A percentile compares a stretch with the other conserved stretches of the same genome.
These are phyloP conservation scores for Phaeoacremonium minimum DNA, from an alignment of 2,329 filamentous ascomycete species.

Conservation along the genomic window DNA sequence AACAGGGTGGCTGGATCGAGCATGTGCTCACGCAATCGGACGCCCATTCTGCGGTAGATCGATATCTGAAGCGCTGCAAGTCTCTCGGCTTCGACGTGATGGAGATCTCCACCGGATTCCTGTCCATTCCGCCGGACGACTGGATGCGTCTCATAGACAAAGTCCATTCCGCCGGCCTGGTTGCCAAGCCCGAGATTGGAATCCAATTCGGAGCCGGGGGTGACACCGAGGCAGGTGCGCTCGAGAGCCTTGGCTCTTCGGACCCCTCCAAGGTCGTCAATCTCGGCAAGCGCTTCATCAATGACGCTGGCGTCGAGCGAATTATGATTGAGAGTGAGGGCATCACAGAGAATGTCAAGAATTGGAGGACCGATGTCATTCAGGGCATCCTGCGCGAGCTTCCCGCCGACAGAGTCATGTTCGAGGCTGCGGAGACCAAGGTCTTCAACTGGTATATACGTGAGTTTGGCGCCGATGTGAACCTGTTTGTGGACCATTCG, in stretches of 20 bases:
- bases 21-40: constrained; percentile 46
- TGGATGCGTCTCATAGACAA: constrained; percentile 45
- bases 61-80: constrained; percentile 47
- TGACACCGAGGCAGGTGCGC: constrained; percentile 39
- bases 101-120: constrained; percentile 48
- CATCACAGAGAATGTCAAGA: constrained; percentile 51
- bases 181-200: constrained; percentile 49
- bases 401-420: constrained; percentile 50
- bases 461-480: constrained; percentile 53
- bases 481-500: constrained; percentile 53
- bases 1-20: constrained; percentile 48
- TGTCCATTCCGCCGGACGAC: constrained; percentile 48
- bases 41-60: constrained; percentile 37
- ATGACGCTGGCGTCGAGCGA: constrained; percentile 45
- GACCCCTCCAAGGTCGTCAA: constrained; percentile 44
- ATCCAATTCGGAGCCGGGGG: constrained; percentile 55
- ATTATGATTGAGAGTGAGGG: constrained; percentile 58
- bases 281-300: constrained; percentile 43
- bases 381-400: constrained; percentile 46
- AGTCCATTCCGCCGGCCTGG: constrained; percentile 40
- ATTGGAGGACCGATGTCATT: constrained; percentile 52
- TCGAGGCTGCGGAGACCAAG: constrained; percentile 50
- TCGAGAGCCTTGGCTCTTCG: constrained; percentile 42
- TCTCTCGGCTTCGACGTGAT: constrained; percentile 49
- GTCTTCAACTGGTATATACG: constrained; percentile 52